Base-by-base conservation (phyloP, 441 rosid species). In the Euphorbia celastroides region DNA sequence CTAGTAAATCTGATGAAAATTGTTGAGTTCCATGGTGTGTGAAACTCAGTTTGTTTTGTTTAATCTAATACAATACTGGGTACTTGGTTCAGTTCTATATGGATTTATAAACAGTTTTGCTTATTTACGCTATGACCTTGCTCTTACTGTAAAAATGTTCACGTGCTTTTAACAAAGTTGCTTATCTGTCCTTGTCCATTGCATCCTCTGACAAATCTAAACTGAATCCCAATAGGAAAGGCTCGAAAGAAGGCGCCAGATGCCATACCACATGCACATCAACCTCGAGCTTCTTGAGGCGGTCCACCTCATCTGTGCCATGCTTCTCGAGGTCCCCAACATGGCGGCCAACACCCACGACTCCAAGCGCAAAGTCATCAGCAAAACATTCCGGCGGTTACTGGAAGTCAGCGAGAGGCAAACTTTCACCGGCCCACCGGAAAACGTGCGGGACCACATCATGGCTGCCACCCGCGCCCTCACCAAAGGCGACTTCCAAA, bases 251-350 rank as follows among this genome's bases (percentile, higher is more conserved):
- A 83, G 89, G 69, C 82, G 89, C 20, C 93, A 89, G 70, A 85
- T 89, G 96, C 96, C 92, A 36, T 87, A 87, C 65, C 96, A 87
- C 74, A 85, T 89, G 96, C 93, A 89, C 84, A 87, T 89, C 59
- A 89, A 87, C 77, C 90, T 89, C n/a, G 96, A 89, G 79, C 88
- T 87, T 56, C 81, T 89, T 8, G 93, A 89, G 69, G 85, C 93
- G 52, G 88, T 83, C 31, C 93, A 89, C 67, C 86, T 89, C 50
- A 80, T 80, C 9, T 85, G 89, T 64, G 90, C 96, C 36, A 89
- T 89, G 96, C 85, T 87, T 16, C 83, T 89, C 19, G 92, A 89
- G 78, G 93, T 89, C 52, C 89, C 93, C 12, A 82, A 80, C 83
- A 87, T 89, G 88, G 89, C 93, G 58, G 90, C 89, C 63, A 87